Conservation (phyloP, 1,284 basidiomycete genomes). For the Testicularia cyperi region DNA sequence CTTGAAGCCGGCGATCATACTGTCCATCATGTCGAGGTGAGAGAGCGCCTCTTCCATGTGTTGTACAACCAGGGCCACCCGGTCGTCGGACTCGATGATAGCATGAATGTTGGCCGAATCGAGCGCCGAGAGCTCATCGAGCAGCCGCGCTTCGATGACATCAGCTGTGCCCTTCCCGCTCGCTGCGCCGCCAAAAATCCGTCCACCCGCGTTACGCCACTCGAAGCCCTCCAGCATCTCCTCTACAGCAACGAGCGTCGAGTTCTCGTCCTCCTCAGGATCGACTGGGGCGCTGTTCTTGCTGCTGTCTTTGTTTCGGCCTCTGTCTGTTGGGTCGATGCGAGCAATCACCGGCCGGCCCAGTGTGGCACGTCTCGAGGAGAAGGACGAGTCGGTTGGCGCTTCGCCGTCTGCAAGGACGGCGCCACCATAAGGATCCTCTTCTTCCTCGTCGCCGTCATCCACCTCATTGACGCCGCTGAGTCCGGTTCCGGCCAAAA, state of each 20-base stretch:
- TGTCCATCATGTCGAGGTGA: conserved; percentile 77
- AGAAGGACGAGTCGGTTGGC: conserved; percentile 4
- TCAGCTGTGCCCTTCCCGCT: conserved; percentile 53
- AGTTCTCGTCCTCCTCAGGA: conserved; percentile 50
- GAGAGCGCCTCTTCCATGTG: conserved; percentile 82
- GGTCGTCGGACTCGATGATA: conserved; percentile 84
- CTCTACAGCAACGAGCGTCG: conserved; percentile 67
- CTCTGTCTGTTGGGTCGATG: conserved; percentile 11
- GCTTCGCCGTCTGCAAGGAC: conserved; percentile 21
- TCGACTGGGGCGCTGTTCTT: conserved; percentile 2
- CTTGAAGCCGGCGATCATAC: conserved; percentile 54
- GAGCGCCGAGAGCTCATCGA: conserved; percentile 56
- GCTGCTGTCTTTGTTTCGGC: not conserved
- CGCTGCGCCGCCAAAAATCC: conserved; percentile 8
- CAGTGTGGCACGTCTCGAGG: conserved; percentile 26
- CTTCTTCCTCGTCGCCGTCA: conserved; percentile 43
- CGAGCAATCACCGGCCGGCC: conserved; percentile 24
- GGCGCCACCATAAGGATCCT: conserved; percentile 42
- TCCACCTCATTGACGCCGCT: conserved; percentile 40
- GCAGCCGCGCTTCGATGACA: conserved; percentile 54
- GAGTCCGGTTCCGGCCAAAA: conserved; percentile 48
- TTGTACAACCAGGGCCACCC: conserved; percentile 81
- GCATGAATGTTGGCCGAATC: conserved; percentile 84
- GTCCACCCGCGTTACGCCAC: conserved; percentile 65
- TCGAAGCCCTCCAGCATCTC: conserved; percentile 99